phyloP scores from a whole-genome alignment of 2,329 filamentous ascomycete genomes.

The Orbilia quercus region DNA sequence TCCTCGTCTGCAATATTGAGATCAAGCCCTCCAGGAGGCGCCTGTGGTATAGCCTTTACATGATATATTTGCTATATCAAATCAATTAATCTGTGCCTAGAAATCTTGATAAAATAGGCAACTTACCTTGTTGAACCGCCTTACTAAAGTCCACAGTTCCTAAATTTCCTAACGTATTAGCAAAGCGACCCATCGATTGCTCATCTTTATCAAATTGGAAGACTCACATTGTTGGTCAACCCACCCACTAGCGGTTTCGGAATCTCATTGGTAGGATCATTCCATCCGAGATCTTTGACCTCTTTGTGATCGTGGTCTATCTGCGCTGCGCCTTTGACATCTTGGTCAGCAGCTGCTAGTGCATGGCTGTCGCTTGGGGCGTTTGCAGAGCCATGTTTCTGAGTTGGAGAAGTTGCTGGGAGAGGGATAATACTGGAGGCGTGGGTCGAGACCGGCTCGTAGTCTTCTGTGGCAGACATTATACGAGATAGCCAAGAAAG shows the following conservation, averaged over 20 bases:
- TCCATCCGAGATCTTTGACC: conserved; percentile 72
- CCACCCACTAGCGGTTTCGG: conserved; percentile 70
- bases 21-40: conserved; percentile 76
- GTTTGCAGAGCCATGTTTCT: conserved; percentile 48
- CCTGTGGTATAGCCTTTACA: conserved; percentile 74
- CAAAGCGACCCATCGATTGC: background rate
- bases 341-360: conserved; percentile 61
- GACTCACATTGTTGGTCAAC: conserved; percentile 67
- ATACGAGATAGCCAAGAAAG: background rate
- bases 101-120: background rate
- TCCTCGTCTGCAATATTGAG: conserved; percentile 84
- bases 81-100: conserved; percentile 66
- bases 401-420: conserved; percentile 44
- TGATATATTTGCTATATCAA: conserved; percentile 74
- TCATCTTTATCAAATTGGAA: background rate
- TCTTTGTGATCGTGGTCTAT: conserved; percentile 62
- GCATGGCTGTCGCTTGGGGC: conserved; percentile 64
- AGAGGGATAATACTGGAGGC: conserved; percentile 55
- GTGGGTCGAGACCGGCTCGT: conserved; percentile 48
- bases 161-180: conserved; percentile 60
- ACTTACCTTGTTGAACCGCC: conserved; percentile 73
- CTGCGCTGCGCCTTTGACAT: conserved; percentile 64
- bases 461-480: conserved; percentile 48
- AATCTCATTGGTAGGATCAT: conserved; percentile 66
- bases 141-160: conserved; percentile 73